phyloP scores from a whole-genome alignment of 345 rosid species.

The Crucihimalaya himalaica region DNA sequence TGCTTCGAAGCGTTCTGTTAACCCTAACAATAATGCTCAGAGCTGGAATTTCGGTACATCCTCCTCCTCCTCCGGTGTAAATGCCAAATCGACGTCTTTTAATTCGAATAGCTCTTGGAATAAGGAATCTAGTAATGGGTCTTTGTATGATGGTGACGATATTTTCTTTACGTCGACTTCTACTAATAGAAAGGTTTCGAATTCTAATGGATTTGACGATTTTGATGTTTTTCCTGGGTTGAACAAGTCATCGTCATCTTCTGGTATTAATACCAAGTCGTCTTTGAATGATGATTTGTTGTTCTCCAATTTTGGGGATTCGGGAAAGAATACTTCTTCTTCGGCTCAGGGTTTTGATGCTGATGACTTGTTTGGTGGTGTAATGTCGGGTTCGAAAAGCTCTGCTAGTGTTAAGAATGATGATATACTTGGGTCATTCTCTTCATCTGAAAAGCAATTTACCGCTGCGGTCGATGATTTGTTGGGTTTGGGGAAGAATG shows the following conservation, averaged over 20 bases:
- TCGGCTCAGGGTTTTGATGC: slow-evolving; percentile 30
- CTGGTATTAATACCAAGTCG: slow-evolving; percentile 30
- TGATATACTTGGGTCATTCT: slow-evolving; percentile 53
- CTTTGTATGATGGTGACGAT: slow-evolving; percentile 39
- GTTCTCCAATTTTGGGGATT: slow-evolving; percentile 42
- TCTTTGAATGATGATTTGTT: slow-evolving; percentile 55
- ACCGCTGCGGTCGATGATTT: slow-evolving; percentile 46
- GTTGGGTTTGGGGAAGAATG: slow-evolving; percentile 32
- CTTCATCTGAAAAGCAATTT: slow-evolving; percentile 47
- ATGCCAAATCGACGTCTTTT: slow-evolving; percentile 17
- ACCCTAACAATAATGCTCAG: slow-evolving; percentile 25
- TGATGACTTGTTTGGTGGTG: slow-evolving; percentile 58
- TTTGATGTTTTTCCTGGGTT: slow-evolving; percentile 56
- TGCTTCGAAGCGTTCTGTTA: slow-evolving; percentile 49
- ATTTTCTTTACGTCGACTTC: slow-evolving; percentile 37
- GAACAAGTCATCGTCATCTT: slow-evolving; percentile 37
- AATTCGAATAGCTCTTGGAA: too few relatives aligned
- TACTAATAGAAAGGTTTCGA: slow-evolving; percentile 21
- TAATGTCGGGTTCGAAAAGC: slow-evolving; percentile 42
- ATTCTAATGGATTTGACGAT: slow-evolving; percentile 46
- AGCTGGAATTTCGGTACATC: slow-evolving; percentile 34
- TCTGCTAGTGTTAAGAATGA: slow-evolving; percentile 38
- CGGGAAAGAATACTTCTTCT: slow-evolving; percentile 38
- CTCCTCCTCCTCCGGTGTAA: background rate
- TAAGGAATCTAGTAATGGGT: slow-evolving; percentile 35